phyloP scores from a whole-genome alignment of 306 rosid genomes.

The Corylus americana region DNA sequence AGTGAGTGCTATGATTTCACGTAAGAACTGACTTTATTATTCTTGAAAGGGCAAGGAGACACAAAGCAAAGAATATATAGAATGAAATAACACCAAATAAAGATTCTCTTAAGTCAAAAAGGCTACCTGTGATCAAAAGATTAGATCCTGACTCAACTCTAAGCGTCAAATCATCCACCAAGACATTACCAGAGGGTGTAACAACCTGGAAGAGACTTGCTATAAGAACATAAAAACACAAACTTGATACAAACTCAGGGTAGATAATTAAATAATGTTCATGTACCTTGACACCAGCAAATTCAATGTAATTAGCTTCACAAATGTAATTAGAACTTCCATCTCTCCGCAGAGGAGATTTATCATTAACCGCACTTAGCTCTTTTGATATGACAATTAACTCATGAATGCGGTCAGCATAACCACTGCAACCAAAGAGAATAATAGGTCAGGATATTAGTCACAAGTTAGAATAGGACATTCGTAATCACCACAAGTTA shows the following conservation, averaged over 20 bases:
- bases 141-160: slow-evolving; percentile 89
- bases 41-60: background rate
- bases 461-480: slow-evolving; percentile 13
- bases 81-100: background rate
- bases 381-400: slow-evolving; percentile 79
- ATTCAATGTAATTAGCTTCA: slow-evolving; percentile 91
- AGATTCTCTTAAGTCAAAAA: slow-evolving; percentile 8
- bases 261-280: slow-evolving; percentile 13
- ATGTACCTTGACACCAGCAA: slow-evolving; percentile 84
- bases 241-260: slow-evolving; percentile 8
- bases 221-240: slow-evolving; percentile 33
- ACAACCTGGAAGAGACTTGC: slow-evolving; percentile 68
- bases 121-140: slow-evolving; percentile 91
- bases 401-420: slow-evolving; percentile 93
- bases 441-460: slow-evolving; percentile 21
- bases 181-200: slow-evolving; percentile 88
- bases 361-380: slow-evolving; percentile 59
- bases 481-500: background rate
- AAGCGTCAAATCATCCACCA: slow-evolving; percentile 88
- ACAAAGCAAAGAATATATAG: background rate
- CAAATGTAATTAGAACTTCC: slow-evolving; percentile 69
- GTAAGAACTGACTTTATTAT: background rate
- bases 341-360: slow-evolving; percentile 52
- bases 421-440: slow-evolving; percentile 65
- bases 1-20: background rate